Evolutionary conservation across 2,329 filamentous ascomycete species (phyloP).

Genomic region (Epichloe aotearoae): DNA sequence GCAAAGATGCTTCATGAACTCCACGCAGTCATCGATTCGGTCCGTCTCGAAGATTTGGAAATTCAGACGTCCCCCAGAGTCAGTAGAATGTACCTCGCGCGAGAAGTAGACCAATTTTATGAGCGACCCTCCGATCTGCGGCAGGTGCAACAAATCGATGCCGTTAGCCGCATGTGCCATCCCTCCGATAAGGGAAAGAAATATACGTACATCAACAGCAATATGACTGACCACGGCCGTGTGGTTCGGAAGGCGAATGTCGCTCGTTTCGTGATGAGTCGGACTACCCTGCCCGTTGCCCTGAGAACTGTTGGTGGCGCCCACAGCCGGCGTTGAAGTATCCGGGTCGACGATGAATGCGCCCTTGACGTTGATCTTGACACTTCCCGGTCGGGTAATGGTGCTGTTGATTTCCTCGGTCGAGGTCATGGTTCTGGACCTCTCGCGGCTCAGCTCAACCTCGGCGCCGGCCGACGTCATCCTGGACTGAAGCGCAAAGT

Average conservation of each 20-base stretch:
- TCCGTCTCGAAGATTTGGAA: conserved; percentile 97
- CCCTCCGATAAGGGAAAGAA: neutral
- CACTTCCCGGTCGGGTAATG: conserved; percentile 51
- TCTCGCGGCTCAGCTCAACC: neutral
- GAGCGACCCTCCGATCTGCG: conserved; percentile 83
- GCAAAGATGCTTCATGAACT: conserved; percentile 79
- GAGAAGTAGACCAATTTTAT: conserved; percentile 97
- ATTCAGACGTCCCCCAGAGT: conserved; percentile 74
- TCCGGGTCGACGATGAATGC: conserved; percentile 92
- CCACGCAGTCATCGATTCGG: conserved; percentile 81
- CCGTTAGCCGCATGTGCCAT: neutral
- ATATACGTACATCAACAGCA: conserved; percentile 69
- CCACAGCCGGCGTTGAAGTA: conserved; percentile 35
- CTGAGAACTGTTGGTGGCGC: conserved; percentile 12
- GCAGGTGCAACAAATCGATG: neutral
- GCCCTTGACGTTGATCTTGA: conserved; percentile 92
- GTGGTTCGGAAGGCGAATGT: conserved; percentile 93
- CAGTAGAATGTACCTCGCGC: conserved; percentile 64
- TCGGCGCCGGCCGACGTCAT: conserved; percentile 7
- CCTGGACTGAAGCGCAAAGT: conserved; percentile 1
- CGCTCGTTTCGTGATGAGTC: conserved; percentile 59
- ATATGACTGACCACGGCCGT: conserved; percentile 93
- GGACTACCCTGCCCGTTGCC: conserved; percentile 33
- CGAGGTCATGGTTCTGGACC: conserved; percentile 26
- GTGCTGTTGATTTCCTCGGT: conserved; percentile 45